A percentile compares a stretch with the other conserved stretches of the same genome.
Evolutionary conservation across 768 basidiomycete genomes (phyloP).

Genomic region (Leccinellum albellum): DNA sequence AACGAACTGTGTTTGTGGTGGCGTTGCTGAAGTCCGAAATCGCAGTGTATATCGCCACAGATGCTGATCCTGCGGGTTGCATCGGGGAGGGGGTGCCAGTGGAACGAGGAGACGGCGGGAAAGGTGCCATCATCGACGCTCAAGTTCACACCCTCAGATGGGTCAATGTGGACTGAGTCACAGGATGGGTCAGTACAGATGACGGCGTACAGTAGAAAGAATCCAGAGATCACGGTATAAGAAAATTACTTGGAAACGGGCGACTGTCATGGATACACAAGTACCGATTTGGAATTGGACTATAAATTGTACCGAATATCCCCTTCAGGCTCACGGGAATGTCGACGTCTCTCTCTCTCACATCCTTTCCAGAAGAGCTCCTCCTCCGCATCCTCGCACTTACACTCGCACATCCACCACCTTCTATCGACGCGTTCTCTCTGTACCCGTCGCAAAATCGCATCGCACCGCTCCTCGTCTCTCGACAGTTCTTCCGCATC

Average conservation of each 20-base stretch:
- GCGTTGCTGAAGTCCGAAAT: neutral
- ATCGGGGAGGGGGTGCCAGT: slow-evolving; percentile 14
- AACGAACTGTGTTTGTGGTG: neutral
- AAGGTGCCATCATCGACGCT: slow-evolving; percentile 3
- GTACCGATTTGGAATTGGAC: slow-evolving; percentile 14
- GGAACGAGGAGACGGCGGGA: slow-evolving; percentile 12
- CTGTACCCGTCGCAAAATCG: slow-evolving; percentile 17
- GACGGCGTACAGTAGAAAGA: neutral
- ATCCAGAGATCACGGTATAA: neutral
- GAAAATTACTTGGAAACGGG: too few species aligned
- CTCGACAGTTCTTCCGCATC: slow-evolving; percentile 50
- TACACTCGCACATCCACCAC: slow-evolving; percentile 24
- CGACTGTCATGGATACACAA: too few species aligned
- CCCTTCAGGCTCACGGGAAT: neutral
- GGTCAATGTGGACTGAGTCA: neutral
- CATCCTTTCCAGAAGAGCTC: slow-evolving; percentile 40
- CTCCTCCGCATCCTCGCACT: slow-evolving; percentile 44
- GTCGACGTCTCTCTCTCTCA: slow-evolving; percentile 20
- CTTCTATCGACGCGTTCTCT: slow-evolving; percentile 19
- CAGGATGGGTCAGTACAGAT: neutral
- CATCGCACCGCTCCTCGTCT: slow-evolving; percentile 49
- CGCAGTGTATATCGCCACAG: slow-evolving; percentile 25
- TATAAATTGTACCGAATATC: neutral
- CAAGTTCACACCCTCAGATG: slow-evolving; percentile 5
- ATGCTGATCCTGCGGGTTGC: slow-evolving; percentile 24